phyloP scores from a whole-genome alignment of 2,329 filamentous ascomycete genomes.

The Elsinoe necatrix region DNA sequence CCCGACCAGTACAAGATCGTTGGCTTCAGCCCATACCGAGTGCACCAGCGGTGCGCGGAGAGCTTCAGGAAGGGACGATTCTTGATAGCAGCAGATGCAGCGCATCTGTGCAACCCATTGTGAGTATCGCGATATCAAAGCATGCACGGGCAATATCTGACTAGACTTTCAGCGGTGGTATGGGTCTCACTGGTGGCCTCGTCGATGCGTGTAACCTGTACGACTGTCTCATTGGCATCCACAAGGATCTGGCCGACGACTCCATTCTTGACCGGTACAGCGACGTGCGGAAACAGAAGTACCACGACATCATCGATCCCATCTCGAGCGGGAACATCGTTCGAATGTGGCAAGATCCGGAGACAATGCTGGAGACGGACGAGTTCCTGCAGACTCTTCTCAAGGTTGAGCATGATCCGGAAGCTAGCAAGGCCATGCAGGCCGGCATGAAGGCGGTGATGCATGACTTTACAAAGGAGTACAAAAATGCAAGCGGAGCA shows the following conservation, averaged over 20 bases:
- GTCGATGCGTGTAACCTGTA: slow-evolving; percentile 21
- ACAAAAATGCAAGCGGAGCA: not conserved
- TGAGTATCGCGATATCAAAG: slow-evolving; percentile 17
- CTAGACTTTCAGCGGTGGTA: slow-evolving; percentile 17
- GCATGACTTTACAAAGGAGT: slow-evolving; percentile 15
- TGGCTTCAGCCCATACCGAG: slow-evolving; percentile 33
- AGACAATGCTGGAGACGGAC: slow-evolving; percentile 18
- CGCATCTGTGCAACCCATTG: slow-evolving; percentile 27
- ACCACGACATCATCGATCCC: slow-evolving; percentile 27
- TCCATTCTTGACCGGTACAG: slow-evolving; percentile 30
- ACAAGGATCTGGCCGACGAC: slow-evolving; percentile 20
- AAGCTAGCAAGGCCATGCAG: slow-evolving; percentile 14
- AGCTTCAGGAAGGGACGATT: slow-evolving; percentile 27
- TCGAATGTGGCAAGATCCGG: slow-evolving; percentile 18
- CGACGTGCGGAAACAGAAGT: slow-evolving; percentile 28
- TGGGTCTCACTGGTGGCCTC: slow-evolving; percentile 21
- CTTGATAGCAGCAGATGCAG: slow-evolving; percentile 32
- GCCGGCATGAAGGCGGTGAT: slow-evolving; percentile 9
- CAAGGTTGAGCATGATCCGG: slow-evolving; percentile 18
- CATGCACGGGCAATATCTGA: not conserved
- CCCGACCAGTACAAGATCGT: slow-evolving; percentile 27
- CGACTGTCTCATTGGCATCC: slow-evolving; percentile 21
- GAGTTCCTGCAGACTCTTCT: slow-evolving; percentile 18
- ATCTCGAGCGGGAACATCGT: slow-evolving; percentile 20
- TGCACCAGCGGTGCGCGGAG: slow-evolving; percentile 31